Evolutionary conservation across 345 rosid genomes (phyloP), one percentile per base, ranked within the genome.

Genomic region (Dovyalis caffra): DNA sequence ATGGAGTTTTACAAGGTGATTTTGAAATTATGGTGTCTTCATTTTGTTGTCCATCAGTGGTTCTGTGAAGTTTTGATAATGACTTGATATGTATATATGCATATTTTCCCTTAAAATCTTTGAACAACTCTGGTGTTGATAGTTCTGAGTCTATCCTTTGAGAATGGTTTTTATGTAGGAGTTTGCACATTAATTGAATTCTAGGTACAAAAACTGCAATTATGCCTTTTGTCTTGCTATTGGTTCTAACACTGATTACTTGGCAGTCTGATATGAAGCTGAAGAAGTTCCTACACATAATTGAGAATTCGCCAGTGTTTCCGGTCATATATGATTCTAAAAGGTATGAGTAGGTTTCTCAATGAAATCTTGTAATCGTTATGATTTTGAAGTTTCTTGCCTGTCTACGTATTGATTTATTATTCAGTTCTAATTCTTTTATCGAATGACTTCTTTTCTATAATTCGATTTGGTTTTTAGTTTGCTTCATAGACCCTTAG

Each of bases 261-360:
- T 78, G 72, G 78, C 93, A 93, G 94, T 84, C 95, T 76, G 98
- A 95, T 87, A 43, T 87, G 89, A 93, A 95, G 86, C 83, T 95
- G 88, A 95, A 91, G 83, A 93, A 91, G 67, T 93, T 81, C 86
- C 83, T 95, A 87, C 93, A 95, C 81, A 91, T 95, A 74, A 90
- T 95, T 68, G 93, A 95, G 89, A 79, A 75, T 66, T 93, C 98
- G n/a, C 88, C 90, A 0, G 90, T 95, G 71, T 95, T 79, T 83
- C 98, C 98, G 56, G 91, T 95, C 33, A 64, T 95, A 78, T 90
- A 89, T 68, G 98, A 95, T 74, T 69, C 51, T 64, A 86, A 85
- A 31, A 95, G 98, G 99, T 91, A 84, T 49, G 68, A 7, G 37
- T 56, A 9, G 35, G 16, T 69, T 74, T 78, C 35, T 77, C 78